Evolutionary conservation across 495 filamentous ascomycete species (phyloP).

Genomic region (Penicillium diatomitis): DNA sequence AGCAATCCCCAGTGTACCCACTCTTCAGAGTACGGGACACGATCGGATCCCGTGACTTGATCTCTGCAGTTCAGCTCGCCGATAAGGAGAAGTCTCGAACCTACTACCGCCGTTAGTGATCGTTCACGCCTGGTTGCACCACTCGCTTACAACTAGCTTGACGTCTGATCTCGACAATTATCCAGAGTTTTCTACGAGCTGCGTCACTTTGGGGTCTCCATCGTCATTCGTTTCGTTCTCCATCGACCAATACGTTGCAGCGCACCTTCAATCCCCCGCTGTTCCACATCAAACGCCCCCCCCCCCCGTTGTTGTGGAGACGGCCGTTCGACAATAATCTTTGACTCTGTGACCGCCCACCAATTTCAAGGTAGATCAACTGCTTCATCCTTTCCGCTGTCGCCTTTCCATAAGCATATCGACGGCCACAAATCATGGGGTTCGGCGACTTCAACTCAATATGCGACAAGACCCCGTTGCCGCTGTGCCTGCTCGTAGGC

Average conservation of each 20-base stretch:
- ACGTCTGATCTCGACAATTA: too few relatives aligned
- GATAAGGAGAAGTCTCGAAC: neutral
- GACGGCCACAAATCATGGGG: conserved; percentile 49
- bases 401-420: conserved; percentile 4
- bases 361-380: conserved; percentile 7
- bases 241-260: neutral
- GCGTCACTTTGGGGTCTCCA: neutral
- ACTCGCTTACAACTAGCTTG: conserved; percentile 1
- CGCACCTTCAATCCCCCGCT: conserved; percentile 7
- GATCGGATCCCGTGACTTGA: conserved; percentile 8
- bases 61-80: conserved; percentile 3
- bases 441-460: conserved; percentile 85
- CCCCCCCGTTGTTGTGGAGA: conserved; percentile 23
- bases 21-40: too few relatives aligned
- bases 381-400: conserved; percentile 10
- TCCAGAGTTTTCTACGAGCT: neutral
- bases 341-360: conserved; percentile 16
- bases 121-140: neutral
- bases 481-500: conserved; percentile 80
- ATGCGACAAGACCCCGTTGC: conserved; percentile 77
- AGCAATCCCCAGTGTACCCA: neutral
- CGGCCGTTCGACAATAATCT: conserved; percentile 5
- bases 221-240: conserved; percentile 8
- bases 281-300: conserved; percentile 8
- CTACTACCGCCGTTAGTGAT: neutral